These are phyloP conservation scores for Clonostachys chloroleuca DNA, from an alignment of 2,329 filamentous ascomycete genomes.

Conservation along the genomic window DNA sequence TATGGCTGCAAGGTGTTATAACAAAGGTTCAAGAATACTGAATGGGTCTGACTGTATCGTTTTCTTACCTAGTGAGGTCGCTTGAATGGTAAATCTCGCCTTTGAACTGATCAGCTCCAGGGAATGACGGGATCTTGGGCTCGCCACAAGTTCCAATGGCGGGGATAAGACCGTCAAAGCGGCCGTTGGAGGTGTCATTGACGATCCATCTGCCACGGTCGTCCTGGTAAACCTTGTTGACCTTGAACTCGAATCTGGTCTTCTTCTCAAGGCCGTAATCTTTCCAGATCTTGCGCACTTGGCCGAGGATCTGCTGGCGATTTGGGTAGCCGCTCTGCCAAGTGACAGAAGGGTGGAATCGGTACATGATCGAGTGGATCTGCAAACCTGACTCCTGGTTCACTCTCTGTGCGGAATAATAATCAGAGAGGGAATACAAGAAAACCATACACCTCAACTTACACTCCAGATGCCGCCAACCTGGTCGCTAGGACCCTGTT, in stretches of 20 bases:
- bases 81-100: slow-evolving; percentile 74
- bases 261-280: slow-evolving; percentile 66
- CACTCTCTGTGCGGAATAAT: slow-evolving; percentile 52
- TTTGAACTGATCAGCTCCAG: slow-evolving; percentile 67
- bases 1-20: slow-evolving; percentile 7
- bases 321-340: slow-evolving; percentile 76
- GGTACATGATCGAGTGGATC: slow-evolving; percentile 83
- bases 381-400: slow-evolving; percentile 81
- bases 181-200: slow-evolving; percentile 65
- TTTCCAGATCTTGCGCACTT: slow-evolving; percentile 71
- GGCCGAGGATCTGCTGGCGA: slow-evolving; percentile 68
- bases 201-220: slow-evolving; percentile 70
- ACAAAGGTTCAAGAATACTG: background rate
- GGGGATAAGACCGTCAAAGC: slow-evolving; percentile 74
- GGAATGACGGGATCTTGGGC: slow-evolving; percentile 66
- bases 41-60: background rate
- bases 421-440: background rate
- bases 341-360: slow-evolving; percentile 75
- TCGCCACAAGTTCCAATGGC: slow-evolving; percentile 79
- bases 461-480: slow-evolving; percentile 81
- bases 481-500: slow-evolving; percentile 60
- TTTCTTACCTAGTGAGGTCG: slow-evolving; percentile 55
- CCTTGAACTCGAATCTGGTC: slow-evolving; percentile 67
- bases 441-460: slow-evolving; percentile 15
- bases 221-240: slow-evolving; percentile 67